Evolutionary conservation across 192 early-diverging fungal genomes (phyloP), one percentile per base, ranked within the genome.

Genomic region (Piromyces finnis): DNA sequence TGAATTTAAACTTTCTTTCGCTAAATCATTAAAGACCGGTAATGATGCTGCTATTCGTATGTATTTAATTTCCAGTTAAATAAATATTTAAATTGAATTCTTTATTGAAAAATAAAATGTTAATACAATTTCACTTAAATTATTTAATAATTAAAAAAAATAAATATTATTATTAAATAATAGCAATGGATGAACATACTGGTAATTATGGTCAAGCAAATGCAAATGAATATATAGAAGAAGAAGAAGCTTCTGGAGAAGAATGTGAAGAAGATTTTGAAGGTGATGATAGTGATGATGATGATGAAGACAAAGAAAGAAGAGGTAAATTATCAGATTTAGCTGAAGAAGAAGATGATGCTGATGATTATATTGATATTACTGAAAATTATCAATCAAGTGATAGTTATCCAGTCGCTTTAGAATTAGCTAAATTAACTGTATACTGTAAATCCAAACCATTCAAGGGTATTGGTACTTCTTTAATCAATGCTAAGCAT

Each of bases 361-460:
- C 15, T 5, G 2, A 51, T 5, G 41, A 51, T 22, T 22, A 22
- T 51, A 22, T 51, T 14, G 41, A 51, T 51, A 51, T 51, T 51
- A 51, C 41, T 51, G 41, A 51, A 51, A 13, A 22, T 22, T 51
- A 51, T 51, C 41, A 51, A 51, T 5, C 17, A 22, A 51, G 41
- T 51, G 41, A 17, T 51, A 51, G 17, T 51, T 51, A 51, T 22
- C 41, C 41, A 36, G 81, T 91, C 22, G 87, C 90, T 1, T 87
- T 84, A 28, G 88, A 88, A 79, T 82, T 91, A 29, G 90, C 87
- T 22, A 86, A 88, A 35, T 86, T 88, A 29, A 87, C 89, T 35
- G 87, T 88, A 81, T 90, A 92, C 78, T 92, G 91, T 83, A 88
- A 89, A 78, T 87, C 90, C 2, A 82, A 82, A 11, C 90, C 89